Evolutionary conservation across 176 grass and related monocot genomes (phyloP).

Genomic region (Tuctoria greenei): DNA sequence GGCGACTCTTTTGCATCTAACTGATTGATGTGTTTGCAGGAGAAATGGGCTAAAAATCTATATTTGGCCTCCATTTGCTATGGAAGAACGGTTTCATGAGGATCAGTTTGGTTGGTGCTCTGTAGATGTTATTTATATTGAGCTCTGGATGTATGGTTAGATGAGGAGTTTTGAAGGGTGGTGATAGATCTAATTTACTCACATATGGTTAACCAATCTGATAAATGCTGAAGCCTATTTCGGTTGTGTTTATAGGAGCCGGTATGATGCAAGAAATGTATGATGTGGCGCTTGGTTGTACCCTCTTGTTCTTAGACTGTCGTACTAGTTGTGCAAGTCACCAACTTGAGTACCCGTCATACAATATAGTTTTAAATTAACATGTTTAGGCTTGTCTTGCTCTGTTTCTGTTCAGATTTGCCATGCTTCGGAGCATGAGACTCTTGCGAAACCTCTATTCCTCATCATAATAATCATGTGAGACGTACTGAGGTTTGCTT

Average conservation of each 20-base stretch:
- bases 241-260: slow-evolving; percentile 28
- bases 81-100: slow-evolving; percentile 88
- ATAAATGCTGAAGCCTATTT: slow-evolving; percentile 33
- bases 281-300: slow-evolving; percentile 32
- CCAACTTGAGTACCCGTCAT: slow-evolving; percentile 30
- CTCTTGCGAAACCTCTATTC: neutral
- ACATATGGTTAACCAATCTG: slow-evolving; percentile 39
- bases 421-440: no score
- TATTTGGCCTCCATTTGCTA: slow-evolving; percentile 88
- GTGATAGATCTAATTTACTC: slow-evolving; percentile 31
- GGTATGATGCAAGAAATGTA: slow-evolving; percentile 13
- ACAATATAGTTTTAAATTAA: slow-evolving; percentile 35
- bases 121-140: slow-evolving; percentile 38
- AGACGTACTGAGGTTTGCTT: neutral
- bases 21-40: slow-evolving; percentile 56
- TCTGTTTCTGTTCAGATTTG: neutral
- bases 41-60: slow-evolving; percentile 93
- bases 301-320: slow-evolving; percentile 22
- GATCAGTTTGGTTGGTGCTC: slow-evolving; percentile 20
- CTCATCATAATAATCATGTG: neutral
- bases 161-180: slow-evolving; percentile 47
- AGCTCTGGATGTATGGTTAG: slow-evolving; percentile 29
- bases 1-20: neutral
- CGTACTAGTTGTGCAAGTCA: slow-evolving; percentile 9
- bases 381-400: slow-evolving; percentile 19